Evolutionary conservation across 2,329 filamentous ascomycete genomes (phyloP).

Genomic region (Fusarium nelsonii): DNA sequence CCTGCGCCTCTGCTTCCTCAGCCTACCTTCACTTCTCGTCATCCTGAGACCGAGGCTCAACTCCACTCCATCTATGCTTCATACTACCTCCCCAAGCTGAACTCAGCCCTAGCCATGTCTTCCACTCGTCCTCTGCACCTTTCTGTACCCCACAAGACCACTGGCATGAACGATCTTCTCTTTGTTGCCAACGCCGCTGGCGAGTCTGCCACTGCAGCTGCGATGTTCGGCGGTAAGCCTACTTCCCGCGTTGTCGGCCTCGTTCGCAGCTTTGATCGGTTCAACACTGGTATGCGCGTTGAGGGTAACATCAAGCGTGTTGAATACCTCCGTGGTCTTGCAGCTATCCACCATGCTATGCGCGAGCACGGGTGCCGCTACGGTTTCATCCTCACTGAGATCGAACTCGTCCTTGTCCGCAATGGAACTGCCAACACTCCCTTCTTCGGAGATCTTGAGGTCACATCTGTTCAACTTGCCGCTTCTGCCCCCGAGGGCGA

Average conservation of each 20-base stretch:
- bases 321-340: slow-evolving; percentile 87
- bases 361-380: slow-evolving; percentile 93
- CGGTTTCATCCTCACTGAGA: slow-evolving; percentile 96
- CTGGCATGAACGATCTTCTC: slow-evolving; percentile 64
- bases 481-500: slow-evolving; percentile 50
- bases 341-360: slow-evolving; percentile 91
- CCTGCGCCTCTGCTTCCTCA: slow-evolving; percentile 70
- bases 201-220: slow-evolving; percentile 67
- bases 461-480: slow-evolving; percentile 72
- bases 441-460: slow-evolving; percentile 89
- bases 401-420: slow-evolving; percentile 91
- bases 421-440: slow-evolving; percentile 79
- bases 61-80: slow-evolving; percentile 81
- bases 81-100: slow-evolving; percentile 88
- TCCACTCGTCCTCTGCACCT: slow-evolving; percentile 73
- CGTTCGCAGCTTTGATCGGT: slow-evolving; percentile 92
- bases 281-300: slow-evolving; percentile 94
- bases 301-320: slow-evolving; percentile 88
- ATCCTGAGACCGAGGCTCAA: slow-evolving; percentile 82
- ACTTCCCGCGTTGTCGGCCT: slow-evolving; percentile 78
- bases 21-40: slow-evolving; percentile 68
- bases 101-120: slow-evolving; percentile 82
- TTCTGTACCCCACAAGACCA: slow-evolving; percentile 56
- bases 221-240: slow-evolving; percentile 63
- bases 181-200: slow-evolving; percentile 74